Conservation (phyloP, 2,329 filamentous ascomycete species). For the Leptographium flavum region DNA sequence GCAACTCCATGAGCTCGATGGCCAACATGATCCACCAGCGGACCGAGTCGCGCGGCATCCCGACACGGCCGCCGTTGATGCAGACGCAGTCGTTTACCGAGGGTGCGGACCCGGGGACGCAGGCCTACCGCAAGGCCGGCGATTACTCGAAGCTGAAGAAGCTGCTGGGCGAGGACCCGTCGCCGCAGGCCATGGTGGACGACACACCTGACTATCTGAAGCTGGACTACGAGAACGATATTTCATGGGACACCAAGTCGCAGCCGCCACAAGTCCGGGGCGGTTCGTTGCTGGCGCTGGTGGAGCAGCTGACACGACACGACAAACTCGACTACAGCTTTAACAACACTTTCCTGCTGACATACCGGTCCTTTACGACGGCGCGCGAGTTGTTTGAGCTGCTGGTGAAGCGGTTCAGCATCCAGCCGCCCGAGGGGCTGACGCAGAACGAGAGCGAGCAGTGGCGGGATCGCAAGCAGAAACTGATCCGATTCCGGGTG, state of each 20-base stretch:
- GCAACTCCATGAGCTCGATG: not conserved
- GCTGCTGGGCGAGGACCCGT: conserved; percentile 51
- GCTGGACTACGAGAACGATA: conserved; percentile 76
- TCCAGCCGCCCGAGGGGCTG: conserved; percentile 79
- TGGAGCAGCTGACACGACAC: conserved; percentile 89
- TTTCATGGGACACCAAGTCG: conserved; percentile 78
- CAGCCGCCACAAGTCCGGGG: conserved; percentile 67
- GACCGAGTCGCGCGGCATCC: conserved; percentile 39
- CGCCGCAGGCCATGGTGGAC: conserved; percentile 41
- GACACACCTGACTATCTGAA: conserved; percentile 74
- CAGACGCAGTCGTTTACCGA: conserved; percentile 52
- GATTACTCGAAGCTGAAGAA: conserved; percentile 51
- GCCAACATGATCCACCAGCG: conserved; percentile 30
- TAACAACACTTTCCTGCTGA: conserved; percentile 95
- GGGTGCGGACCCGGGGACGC: conserved; percentile 31
- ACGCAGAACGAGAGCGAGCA: conserved; percentile 61
- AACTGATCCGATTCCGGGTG: conserved; percentile 86
- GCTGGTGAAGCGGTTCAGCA: conserved; percentile 78
- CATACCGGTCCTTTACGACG: conserved; percentile 87
- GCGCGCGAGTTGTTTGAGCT: conserved; percentile 86
- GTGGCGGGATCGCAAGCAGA: conserved; percentile 92
- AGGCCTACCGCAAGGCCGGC: conserved; percentile 41
- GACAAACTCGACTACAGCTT: conserved; percentile 91
- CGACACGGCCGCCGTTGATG: conserved; percentile 30
- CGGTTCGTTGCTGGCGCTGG: conserved; percentile 74